Percentiles rank a stretch among this genome's conserved stretches.
These are phyloP conservation scores for Kockiozyma suomiensis DNA, from an alignment of 805 yeast species.

Conservation along the genomic window DNA sequence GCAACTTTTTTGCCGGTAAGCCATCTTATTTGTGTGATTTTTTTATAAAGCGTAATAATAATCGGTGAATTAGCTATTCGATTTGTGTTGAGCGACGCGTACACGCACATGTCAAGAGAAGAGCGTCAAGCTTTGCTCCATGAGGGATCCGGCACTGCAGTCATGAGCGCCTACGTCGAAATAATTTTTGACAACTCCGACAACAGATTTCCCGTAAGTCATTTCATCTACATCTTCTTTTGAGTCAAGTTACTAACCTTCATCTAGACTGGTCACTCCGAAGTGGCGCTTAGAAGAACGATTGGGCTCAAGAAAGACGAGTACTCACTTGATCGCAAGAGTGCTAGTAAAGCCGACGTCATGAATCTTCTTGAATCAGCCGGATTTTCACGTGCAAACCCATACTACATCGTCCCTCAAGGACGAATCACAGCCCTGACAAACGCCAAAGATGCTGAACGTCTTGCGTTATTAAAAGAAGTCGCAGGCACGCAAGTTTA, in stretches of 20 bases:
- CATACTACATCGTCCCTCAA: constrained; percentile 96
- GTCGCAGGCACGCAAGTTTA: constrained; percentile 95
- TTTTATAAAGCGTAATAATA: neutral
- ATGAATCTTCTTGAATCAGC: constrained; percentile 84
- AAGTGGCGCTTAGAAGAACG: constrained; percentile 78
- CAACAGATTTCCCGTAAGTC: constrained; percentile 61
- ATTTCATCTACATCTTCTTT: neutral
- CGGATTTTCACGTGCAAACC: constrained; percentile 87
- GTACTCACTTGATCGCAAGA: constrained; percentile 76
- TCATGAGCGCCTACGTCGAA: constrained; percentile 92
- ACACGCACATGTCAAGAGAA: constrained; percentile 78
- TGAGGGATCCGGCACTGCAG: constrained; percentile 76
- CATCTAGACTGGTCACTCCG: constrained; percentile 55
- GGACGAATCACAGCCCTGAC: constrained; percentile 85
- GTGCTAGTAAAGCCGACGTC: constrained; percentile 71
- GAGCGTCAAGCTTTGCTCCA: constrained; percentile 86
- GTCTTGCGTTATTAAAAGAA: constrained; percentile 77
- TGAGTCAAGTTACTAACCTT: too few relatives aligned
- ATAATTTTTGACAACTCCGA: constrained; percentile 81
- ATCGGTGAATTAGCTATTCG: constrained; percentile 61
- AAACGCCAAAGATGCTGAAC: constrained; percentile 82
- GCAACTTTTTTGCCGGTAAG: constrained; percentile 76
- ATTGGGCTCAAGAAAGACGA: constrained; percentile 93
- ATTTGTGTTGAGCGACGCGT: constrained; percentile 88
- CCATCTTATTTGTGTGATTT: neutral